These are phyloP conservation scores for Agrocybe chaxingu DNA, from an alignment of 768 basidiomycete species.

Conservation along the genomic window DNA sequence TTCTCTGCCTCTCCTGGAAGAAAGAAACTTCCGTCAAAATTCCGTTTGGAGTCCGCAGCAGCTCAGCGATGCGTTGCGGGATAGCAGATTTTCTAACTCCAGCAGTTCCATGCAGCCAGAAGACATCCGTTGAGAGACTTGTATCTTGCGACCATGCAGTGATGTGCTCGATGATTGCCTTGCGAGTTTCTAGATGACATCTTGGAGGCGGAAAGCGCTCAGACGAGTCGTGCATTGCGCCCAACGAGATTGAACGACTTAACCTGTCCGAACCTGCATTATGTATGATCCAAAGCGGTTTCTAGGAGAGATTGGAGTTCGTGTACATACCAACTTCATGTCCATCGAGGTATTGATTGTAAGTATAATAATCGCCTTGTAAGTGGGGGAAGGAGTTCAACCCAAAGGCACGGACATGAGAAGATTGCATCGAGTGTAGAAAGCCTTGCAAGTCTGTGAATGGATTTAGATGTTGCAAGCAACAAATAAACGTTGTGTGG, in stretches of 20 bases:
- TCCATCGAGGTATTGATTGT: no score
- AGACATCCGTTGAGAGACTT: not conserved
- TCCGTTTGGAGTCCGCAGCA: not conserved
- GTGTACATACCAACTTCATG: no score
- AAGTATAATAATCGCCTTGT: no score
- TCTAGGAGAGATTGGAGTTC: no score
- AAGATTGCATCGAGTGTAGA: no score
- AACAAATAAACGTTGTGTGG: no score
- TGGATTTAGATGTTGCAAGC: no score
- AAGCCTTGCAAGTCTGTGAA: no score
- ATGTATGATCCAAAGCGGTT: no score
- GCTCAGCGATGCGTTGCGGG: slow-evolving; percentile 10
- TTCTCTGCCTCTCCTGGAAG: slow-evolving; percentile 9
- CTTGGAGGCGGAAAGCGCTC: slow-evolving; percentile 7
- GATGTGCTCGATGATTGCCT: slow-evolving; percentile 6
- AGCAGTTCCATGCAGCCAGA: slow-evolving; percentile 19
- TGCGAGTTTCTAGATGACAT: slow-evolving; percentile 17
- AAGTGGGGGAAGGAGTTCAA: no score
- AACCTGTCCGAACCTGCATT: no score
- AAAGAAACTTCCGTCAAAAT: slow-evolving; percentile 10
- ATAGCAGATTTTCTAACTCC: slow-evolving; percentile 21
- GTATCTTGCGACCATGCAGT: slow-evolving; percentile 9
- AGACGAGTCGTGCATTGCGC: slow-evolving; percentile 8
- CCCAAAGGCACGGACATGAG: no score
- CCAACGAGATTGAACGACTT: not conserved